Conservation (phyloP, 1,284 basidiomycete genomes). For the Cerrena zonata region DNA sequence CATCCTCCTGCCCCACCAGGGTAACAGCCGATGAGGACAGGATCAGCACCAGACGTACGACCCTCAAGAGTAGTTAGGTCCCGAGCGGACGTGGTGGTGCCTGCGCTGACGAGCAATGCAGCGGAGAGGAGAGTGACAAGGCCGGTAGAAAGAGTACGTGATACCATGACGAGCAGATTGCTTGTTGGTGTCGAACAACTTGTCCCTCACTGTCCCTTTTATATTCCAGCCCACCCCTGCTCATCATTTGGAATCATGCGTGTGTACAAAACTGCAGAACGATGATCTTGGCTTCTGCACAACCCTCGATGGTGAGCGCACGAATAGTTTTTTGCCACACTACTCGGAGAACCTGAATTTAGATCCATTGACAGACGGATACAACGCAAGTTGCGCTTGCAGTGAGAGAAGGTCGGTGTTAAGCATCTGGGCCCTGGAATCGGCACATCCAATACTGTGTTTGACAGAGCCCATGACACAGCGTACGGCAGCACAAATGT, state of each 20-base stretch:
- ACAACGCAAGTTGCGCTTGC: background rate
- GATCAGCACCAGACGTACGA: background rate
- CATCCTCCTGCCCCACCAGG: conserved; percentile 11
- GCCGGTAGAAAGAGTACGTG: conserved; percentile 3
- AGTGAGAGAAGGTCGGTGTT: background rate
- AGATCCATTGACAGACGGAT: background rate
- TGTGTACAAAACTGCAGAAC: background rate
- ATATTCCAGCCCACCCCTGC: background rate
- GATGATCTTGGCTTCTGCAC: background rate
- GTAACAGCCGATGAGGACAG: conserved; percentile 8
- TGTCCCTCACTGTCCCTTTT: background rate
- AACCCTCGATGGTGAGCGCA: no score
- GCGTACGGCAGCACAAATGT: background rate
- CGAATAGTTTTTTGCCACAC: background rate
- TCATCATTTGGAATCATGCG: background rate
- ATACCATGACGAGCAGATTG: background rate
- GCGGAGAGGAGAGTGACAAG: conserved; percentile 3
- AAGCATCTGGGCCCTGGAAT: background rate
- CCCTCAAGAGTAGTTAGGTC: background rate
- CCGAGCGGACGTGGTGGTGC: background rate
- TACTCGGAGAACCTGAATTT: background rate
- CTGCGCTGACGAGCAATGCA: conserved; percentile 3
- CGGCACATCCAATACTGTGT: background rate
- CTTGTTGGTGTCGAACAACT: background rate
- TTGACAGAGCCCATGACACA: background rate